Conservation (phyloP, 306 rosid genomes). For the Notholithocarpus densiflorus region DNA sequence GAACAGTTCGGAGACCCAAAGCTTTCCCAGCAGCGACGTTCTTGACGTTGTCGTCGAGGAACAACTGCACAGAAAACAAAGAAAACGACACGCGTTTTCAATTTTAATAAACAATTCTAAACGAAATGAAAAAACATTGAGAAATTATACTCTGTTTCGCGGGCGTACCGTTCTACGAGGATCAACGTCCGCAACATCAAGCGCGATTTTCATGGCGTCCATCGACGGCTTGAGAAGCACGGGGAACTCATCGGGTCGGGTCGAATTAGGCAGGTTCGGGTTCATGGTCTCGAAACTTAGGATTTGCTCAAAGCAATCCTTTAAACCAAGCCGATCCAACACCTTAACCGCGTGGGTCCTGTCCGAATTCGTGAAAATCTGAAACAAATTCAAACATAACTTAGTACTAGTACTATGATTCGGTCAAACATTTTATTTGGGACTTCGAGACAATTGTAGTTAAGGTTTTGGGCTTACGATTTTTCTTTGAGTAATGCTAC, state of each 20-base stretch:
- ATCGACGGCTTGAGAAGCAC: constrained; percentile 72
- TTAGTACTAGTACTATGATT: neutral
- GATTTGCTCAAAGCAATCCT: constrained; percentile 67
- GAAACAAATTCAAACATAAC: neutral
- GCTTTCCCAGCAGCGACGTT: constrained; percentile 73
- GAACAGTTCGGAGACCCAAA: constrained; percentile 65
- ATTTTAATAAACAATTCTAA: neutral
- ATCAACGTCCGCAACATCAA: constrained; percentile 52
- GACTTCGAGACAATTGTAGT: no score
- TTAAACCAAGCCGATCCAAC: constrained; percentile 54
- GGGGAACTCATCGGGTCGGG: constrained; percentile 67
- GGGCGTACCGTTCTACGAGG: constrained; percentile 63
- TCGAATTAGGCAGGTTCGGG: constrained; percentile 59
- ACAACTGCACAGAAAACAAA: constrained; percentile 41
- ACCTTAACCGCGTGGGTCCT: constrained; percentile 59
- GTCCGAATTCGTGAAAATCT: constrained; percentile 90
- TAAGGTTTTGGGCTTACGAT: constrained; percentile 36
- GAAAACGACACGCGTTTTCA: neutral
- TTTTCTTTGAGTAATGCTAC: constrained; percentile 60
- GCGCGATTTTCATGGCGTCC: constrained; percentile 59
- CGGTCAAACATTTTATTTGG: neutral
- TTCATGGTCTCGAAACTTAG: constrained; percentile 85
- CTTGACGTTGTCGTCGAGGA: constrained; percentile 66
- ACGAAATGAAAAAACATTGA: neutral
- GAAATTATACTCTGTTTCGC: neutral